phyloP scores from a whole-genome alignment of 495 filamentous ascomycete species.

The Cercophora newfieldiana region DNA sequence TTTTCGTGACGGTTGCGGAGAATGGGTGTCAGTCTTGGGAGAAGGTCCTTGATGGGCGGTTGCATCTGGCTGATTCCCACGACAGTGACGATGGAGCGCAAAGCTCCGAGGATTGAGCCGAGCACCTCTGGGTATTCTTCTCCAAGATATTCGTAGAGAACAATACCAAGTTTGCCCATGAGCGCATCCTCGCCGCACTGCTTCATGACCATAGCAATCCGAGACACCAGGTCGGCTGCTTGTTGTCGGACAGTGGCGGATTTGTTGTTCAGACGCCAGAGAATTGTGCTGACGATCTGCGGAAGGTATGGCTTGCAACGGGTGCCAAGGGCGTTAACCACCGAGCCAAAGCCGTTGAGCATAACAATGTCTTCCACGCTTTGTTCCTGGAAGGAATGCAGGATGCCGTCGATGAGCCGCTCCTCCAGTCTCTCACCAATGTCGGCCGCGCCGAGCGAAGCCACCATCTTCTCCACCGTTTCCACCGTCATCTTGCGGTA shows the following conservation, averaged over 20 bases:
- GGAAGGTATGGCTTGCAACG: constrained; percentile 96
- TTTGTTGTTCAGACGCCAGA: constrained; percentile 98
- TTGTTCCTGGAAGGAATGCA: constrained; percentile 97
- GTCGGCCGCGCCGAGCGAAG: constrained; percentile 88
- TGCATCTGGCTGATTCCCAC: constrained; percentile 99
- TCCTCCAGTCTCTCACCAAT: constrained; percentile 92
- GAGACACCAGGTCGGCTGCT: constrained; percentile 92
- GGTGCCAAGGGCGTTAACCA: constrained; percentile 91
- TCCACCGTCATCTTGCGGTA: constrained; percentile 99
- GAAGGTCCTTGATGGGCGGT: constrained; percentile 94
- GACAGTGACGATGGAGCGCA: constrained; percentile 95
- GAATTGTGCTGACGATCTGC: constrained; percentile 92
- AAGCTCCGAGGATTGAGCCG: constrained; percentile 91
- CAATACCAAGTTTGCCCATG: constrained; percentile 92
- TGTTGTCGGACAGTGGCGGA: constrained; percentile 94
- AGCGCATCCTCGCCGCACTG: constrained; percentile 94
- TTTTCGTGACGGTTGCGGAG: constrained; percentile 98
- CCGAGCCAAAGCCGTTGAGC: constrained; percentile 97
- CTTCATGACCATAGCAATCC: constrained; percentile 98
- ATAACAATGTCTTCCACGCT: constrained; percentile 95
- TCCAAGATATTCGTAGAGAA: constrained; percentile 98
- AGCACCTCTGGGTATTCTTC: constrained; percentile 99
- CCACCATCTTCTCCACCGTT: constrained; percentile 93
- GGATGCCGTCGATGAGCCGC: constrained; percentile 90
- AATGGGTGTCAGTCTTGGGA: constrained; percentile 94